Evolutionary conservation across 805 yeast genomes (phyloP).

Genomic region (Candida vaughaniae): DNA sequence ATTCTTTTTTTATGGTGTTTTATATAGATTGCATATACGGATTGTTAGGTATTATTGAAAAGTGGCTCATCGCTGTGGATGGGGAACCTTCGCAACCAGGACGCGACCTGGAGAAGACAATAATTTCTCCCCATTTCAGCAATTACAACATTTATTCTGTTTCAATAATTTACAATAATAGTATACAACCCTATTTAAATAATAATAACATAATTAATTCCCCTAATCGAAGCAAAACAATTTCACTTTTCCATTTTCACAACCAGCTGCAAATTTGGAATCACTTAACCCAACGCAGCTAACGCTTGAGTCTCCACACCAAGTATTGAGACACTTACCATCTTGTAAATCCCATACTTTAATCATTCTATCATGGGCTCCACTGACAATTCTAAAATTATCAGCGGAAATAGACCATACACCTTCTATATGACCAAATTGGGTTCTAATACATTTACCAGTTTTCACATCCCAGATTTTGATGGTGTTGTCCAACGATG

Average conservation of each 20-base stretch:
- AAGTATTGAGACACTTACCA: conserved; percentile 92
- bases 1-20: not conserved
- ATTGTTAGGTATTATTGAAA: no score
- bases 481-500: conserved; percentile 89
- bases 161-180: no score
- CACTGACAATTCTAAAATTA: conserved; percentile 89
- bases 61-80: no score
- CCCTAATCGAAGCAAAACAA: conserved; percentile 69
- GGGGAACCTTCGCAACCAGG: no score
- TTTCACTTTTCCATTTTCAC: conserved; percentile 84
- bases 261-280: conserved; percentile 85
- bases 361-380: conserved; percentile 87
- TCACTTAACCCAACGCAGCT: conserved; percentile 85
- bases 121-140: no score
- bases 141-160: no score
- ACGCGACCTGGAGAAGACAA: no score
- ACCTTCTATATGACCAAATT: conserved; percentile 97
- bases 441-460: conserved; percentile 87
- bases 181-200: not conserved
- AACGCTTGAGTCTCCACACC: conserved; percentile 62
- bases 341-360: conserved; percentile 96
- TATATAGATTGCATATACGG: not conserved
- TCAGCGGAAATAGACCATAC: conserved; percentile 98
- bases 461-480: conserved; percentile 87
- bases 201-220: not conserved